These are phyloP conservation scores for Ogataea trehalophila DNA, from an alignment of 805 yeast genomes.

Conservation along the genomic window DNA sequence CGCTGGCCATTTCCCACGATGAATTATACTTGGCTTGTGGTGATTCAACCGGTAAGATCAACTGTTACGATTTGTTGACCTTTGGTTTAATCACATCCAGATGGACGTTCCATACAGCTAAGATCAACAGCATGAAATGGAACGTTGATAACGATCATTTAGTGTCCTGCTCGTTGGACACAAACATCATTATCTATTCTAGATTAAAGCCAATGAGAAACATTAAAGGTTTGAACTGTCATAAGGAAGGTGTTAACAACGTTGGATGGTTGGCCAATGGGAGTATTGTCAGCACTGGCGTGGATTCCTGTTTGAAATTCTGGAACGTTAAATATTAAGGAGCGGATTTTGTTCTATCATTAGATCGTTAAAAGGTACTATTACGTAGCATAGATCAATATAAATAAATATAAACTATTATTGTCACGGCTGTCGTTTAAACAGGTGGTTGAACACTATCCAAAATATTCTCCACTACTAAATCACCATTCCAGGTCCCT, in stretches of 20 bases:
- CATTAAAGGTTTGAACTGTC: slow-evolving; percentile 71
- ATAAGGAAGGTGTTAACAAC: slow-evolving; percentile 78
- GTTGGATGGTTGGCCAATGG: slow-evolving; percentile 60
- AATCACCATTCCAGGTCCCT: slow-evolving; percentile 39
- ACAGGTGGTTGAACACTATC: slow-evolving; percentile 48
- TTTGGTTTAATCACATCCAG: slow-evolving; percentile 67
- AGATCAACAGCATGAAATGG: slow-evolving; percentile 77
- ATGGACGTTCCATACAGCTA: slow-evolving; percentile 94
- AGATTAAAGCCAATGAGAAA: slow-evolving; percentile 75
- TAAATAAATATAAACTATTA: background rate
- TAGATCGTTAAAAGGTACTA: slow-evolving; percentile 1
- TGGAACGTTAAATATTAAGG: slow-evolving; percentile 47
- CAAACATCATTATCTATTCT: slow-evolving; percentile 74
- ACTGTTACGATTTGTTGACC: slow-evolving; percentile 56
- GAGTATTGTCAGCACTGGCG: slow-evolving; percentile 64
- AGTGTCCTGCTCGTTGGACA: slow-evolving; percentile 80
- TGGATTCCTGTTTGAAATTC: slow-evolving; percentile 72
- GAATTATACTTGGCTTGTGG: slow-evolving; percentile 75
- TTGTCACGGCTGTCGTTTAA: slow-evolving; percentile 14
- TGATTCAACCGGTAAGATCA: slow-evolving; percentile 79
- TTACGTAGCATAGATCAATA: background rate
- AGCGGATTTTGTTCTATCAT: no score
- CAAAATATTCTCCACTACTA: slow-evolving; percentile 49
- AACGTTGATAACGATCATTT: slow-evolving; percentile 64
- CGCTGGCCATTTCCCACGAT: slow-evolving; percentile 65